Base-by-base conservation (phyloP, 1,139 yeast genomes). In the Sugiyamaella xylanicola region DNA sequence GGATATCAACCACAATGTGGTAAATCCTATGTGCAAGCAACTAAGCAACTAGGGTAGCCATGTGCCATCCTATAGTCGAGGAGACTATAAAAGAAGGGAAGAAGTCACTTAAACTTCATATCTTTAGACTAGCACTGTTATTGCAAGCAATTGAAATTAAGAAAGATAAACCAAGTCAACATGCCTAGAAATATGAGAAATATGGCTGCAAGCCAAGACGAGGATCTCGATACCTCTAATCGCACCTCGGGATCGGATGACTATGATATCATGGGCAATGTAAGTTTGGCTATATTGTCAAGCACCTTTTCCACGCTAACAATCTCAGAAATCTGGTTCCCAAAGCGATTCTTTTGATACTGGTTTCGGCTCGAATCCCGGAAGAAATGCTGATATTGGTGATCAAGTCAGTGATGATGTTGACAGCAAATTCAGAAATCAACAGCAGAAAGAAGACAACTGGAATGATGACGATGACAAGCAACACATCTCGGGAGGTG, bases 181-280 rank as follows among this genome's bases (percentile, higher is more conserved):
- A 48, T 48, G 52, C 52, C 52, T 29, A 48, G 52, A 48, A 48
- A 48, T 41, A 17, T 48, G 17, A 48, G 41, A 44, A 48, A 48
- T 21, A 46, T 46, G 45, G 49, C 41, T 5, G 11, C 39, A 19
- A 32, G 45, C 37, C 52, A 48, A 8, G 52, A 48, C 40, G 46
- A 42, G 5, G 16, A 9, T 27, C 21, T 40, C n/a, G 52, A 41
- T 16, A 19, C 52, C 19, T 48, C 52, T 8, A 21, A 48, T 36
- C 17, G 17, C 17, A 48, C 13, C 16, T 39, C 51, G 1, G 37
- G 44, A 15, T 8, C 16, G 1, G 52, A 48, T 2, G 52, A 48
- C 25, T 48, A 25, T 29, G 52, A 48, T 27, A 41, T 42, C 35
- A 48, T 48, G 52, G 52, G 52, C 16, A 46, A 46, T 16, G 50